A percentile compares a stretch with the other conserved stretches of the same genome.
phyloP scores from a whole-genome alignment of 768 basidiomycete species.

The Trametes cinnabarina region DNA sequence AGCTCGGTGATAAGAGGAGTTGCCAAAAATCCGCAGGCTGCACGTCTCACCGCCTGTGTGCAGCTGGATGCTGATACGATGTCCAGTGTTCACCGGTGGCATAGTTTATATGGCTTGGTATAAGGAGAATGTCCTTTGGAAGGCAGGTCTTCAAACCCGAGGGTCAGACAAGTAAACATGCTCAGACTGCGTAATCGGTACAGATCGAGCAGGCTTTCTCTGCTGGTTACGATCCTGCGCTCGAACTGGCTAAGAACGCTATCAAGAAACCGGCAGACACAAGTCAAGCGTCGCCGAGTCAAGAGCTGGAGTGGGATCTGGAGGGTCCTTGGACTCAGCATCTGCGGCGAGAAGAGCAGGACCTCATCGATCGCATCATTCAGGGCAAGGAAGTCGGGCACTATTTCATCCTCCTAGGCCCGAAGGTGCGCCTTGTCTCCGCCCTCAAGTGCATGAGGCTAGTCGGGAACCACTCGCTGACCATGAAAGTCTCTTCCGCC shows the following conservation, averaged over 20 bases:
- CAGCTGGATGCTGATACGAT: not conserved
- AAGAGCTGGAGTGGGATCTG: constrained; percentile 32
- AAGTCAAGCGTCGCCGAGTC: constrained; percentile 11
- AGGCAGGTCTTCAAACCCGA: constrained; percentile 48
- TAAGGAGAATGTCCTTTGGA: constrained; percentile 75
- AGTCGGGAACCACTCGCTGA: no score
- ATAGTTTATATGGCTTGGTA: constrained; percentile 76
- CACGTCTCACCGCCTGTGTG: no score
- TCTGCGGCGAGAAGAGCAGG: constrained; percentile 72
- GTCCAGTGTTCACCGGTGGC: constrained; percentile 65
- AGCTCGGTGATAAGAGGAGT: no score
- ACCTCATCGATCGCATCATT: constrained; percentile 73
- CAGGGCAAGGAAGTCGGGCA: constrained; percentile 67
- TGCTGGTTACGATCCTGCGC: constrained; percentile 79
- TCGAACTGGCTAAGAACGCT: constrained; percentile 61
- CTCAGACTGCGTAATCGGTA: not conserved
- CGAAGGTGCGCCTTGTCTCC: constrained; percentile 50
- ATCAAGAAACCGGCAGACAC: constrained; percentile 32
- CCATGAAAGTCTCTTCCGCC: no score
- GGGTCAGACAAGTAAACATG: not conserved
- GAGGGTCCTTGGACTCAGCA: constrained; percentile 54
- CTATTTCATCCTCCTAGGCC: constrained; percentile 75
- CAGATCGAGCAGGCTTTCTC: constrained; percentile 79
- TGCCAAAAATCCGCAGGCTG: no score
- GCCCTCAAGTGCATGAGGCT: no score